Base-by-base conservation (phyloP, 768 basidiomycete genomes). In the Amanita subjunquillea region DNA sequence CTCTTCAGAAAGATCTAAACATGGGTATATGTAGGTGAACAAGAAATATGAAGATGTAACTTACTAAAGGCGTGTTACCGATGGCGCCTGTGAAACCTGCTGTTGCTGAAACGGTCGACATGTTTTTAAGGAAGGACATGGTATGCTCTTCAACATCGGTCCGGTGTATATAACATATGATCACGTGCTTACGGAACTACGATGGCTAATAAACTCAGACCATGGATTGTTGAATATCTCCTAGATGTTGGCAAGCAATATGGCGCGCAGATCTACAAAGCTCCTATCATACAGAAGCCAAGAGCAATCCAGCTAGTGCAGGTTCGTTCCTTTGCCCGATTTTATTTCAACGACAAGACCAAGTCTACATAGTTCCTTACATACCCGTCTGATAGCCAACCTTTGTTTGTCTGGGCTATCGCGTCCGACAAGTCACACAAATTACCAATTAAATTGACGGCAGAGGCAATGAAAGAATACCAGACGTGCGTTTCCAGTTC, bases 51-150 rank as follows among this genome's bases (percentile, higher is more conserved):
- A 36, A 22, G 22, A 12, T 48, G 17, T 20, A 7, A 67, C 82
- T 61, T 54, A 94, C 93, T 41, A 97, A 72, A 52, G 95, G 95
- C 0, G 95, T 98, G 68, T 92, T 92, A 56, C 94, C 95, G 41
- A 98, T 78, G 25, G 93, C 84, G 4, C 85, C 91, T 8, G 78
- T 80, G 69, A 98, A 93, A 43, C 94, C 91, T 50, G 86, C 85
- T 15, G 74, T 13, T 9, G 10, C 39, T 12, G 41, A 25, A 17
- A 15, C 23, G 15, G 39, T 50, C 29, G 48, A 50, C 15, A 20
- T 15, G 15, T 40, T 15, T 20, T 38, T 40, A 10, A 23, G 20
- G 15, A 6, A 13, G 34, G 30, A 1, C 23, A 25, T 25, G 23
- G 23, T 3, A 2, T 25, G 23, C 23, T 25, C 23, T 25, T 25